phyloP scores from a whole-genome alignment of 176 grass and related monocot species.

The Saccharum officinarum region DNA sequence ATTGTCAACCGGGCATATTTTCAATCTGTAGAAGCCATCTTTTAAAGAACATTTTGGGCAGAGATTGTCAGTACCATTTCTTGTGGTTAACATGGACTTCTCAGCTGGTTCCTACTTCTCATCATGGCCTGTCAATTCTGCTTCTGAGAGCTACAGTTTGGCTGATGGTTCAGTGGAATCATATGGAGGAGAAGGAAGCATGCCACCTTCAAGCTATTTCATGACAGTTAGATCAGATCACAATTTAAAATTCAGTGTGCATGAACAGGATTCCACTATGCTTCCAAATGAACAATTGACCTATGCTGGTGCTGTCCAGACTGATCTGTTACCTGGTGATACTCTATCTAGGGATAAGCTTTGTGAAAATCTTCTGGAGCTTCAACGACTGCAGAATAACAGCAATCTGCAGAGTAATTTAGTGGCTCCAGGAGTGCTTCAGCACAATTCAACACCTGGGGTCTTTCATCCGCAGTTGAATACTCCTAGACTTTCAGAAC shows the following conservation, averaged over 20 bases:
- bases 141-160: slow-evolving; percentile 36
- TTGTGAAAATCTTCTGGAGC: slow-evolving; percentile 19
- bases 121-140: slow-evolving; percentile 48
- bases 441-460: slow-evolving; percentile 34
- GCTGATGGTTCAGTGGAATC: slow-evolving; percentile 43
- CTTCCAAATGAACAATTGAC: slow-evolving; percentile 29
- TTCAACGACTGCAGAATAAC: slow-evolving; percentile 45
- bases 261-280: slow-evolving; percentile 33
- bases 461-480: slow-evolving; percentile 38
- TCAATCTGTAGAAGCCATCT: slow-evolving; percentile 27
- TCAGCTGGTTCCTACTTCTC: slow-evolving; percentile 45
- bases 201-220: slow-evolving; percentile 36
- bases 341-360: slow-evolving; percentile 31
- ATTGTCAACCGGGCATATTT: slow-evolving; percentile 15
- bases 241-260: slow-evolving; percentile 32
- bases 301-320: slow-evolving; percentile 4
- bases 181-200: slow-evolving; percentile 39
- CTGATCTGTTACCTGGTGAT: slow-evolving; percentile 27
- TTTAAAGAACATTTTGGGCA: slow-evolving; percentile 4
- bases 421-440: slow-evolving; percentile 15
- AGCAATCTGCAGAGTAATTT: slow-evolving; percentile 35
- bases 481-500: slow-evolving; percentile 37
- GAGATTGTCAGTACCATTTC: neutral
- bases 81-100: slow-evolving; percentile 41
- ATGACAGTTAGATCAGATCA: slow-evolving; percentile 36